Percentiles rank a stretch among this genome's conserved stretches.
Conservation (phyloP, 1,284 basidiomycete genomes). For the Salmacisia buchloeana region DNA sequence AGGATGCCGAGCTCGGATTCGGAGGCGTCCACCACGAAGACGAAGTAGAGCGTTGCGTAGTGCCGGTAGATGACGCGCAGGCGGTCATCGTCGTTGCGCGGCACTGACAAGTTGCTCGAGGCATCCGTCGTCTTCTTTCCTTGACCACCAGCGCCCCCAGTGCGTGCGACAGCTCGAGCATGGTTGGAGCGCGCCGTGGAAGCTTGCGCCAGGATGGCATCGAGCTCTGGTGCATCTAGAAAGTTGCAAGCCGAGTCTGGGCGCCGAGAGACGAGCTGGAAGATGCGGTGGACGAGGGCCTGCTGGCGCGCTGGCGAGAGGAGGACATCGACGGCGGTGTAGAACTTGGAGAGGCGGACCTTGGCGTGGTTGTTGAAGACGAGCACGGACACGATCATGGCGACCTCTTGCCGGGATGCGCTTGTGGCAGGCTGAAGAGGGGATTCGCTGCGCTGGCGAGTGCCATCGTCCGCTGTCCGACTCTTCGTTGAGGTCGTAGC, state of each 20-base stretch:
- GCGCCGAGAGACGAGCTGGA: conserved; percentile 40
- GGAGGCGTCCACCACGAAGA: conserved; percentile 88
- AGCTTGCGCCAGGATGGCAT: conserved; percentile 32
- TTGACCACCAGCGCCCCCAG: no score
- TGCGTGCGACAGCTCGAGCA: no score
- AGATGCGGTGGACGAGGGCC: conserved; percentile 43
- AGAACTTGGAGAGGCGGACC: conserved; percentile 91
- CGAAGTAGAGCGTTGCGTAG: conserved; percentile 94
- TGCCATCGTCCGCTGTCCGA: not conserved
- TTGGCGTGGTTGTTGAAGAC: conserved; percentile 83
- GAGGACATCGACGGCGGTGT: conserved; percentile 52
- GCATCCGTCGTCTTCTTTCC: not conserved
- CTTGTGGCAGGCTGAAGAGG: not conserved
- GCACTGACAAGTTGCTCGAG: no score
- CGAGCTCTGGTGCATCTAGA: conserved; percentile 46
- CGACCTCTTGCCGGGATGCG: conserved; percentile 9
- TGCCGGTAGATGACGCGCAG: conserved; percentile 52
- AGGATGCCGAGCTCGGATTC: conserved; percentile 94
- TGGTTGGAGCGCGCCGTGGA: no score
- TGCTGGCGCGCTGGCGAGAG: conserved; percentile 41
- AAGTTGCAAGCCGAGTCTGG: conserved; percentile 46
- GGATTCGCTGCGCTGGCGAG: not conserved
- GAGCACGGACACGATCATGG: conserved; percentile 81
- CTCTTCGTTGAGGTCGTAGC: not conserved
- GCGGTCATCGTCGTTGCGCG: conserved; percentile 25